Percentiles rank a stretch among this genome's conserved stretches.
Evolutionary conservation across 306 rosid species (phyloP).

Genomic region (Rosa chinensis): DNA sequence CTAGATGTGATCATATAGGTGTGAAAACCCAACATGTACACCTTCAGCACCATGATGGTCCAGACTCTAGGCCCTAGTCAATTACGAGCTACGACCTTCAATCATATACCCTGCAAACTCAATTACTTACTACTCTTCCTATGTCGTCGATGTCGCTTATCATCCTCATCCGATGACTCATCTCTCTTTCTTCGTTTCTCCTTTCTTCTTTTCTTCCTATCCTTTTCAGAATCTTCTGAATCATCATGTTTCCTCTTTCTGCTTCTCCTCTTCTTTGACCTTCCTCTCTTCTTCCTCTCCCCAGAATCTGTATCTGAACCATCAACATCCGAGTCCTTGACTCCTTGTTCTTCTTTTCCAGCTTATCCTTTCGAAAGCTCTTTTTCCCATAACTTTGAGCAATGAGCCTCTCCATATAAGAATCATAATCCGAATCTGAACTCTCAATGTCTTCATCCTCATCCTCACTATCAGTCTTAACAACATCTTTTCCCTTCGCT

Average conservation of each 20-base stretch:
- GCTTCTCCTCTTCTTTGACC: conserved; percentile 77
- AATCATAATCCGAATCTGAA: conserved; percentile 68
- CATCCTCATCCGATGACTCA: too few species aligned
- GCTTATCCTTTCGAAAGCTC: conserved; percentile 38
- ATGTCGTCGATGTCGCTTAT: too few species aligned
- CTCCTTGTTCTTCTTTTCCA: conserved; percentile 43
- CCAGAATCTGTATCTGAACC: conserved; percentile 44
- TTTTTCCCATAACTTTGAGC: conserved; percentile 64
- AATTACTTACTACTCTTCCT: too few species aligned
- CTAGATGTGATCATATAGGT: too few species aligned
- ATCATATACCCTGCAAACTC: too few species aligned
- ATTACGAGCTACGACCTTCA: too few species aligned
- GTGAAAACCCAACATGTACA: too few species aligned
- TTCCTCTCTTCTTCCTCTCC: too few species aligned
- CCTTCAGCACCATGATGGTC: too few species aligned
- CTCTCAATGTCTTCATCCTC: conserved; percentile 63
- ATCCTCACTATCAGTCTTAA: conserved; percentile 60
- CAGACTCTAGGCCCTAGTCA: too few species aligned
- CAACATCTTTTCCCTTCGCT: conserved; percentile 34
- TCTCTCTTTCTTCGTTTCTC: conserved; percentile 58
- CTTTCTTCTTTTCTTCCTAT: conserved; percentile 55
- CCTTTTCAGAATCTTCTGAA: conserved; percentile 60
- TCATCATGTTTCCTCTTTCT: conserved; percentile 47
- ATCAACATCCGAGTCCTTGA: conserved; percentile 46
- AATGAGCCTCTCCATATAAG: conserved; percentile 77